Conservation (phyloP, 2,329 filamentous ascomycete species). For the Arthrobotrys megalospora region DNA sequence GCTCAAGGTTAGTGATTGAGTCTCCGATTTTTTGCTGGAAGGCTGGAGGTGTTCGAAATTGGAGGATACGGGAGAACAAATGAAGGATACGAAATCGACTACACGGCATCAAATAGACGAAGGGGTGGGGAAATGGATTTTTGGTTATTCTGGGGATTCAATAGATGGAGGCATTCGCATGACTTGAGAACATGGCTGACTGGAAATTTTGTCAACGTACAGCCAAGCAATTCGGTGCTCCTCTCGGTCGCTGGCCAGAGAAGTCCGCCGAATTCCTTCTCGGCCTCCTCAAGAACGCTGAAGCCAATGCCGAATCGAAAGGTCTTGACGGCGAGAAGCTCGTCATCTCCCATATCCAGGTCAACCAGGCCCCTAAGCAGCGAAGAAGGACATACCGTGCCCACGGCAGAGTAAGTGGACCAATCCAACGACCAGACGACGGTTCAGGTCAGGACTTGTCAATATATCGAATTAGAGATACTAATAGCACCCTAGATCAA, state of each 20-base stretch:
- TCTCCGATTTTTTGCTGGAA: constrained; percentile 7
- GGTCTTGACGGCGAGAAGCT: constrained; percentile 97
- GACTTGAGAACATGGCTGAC: constrained; percentile 10
- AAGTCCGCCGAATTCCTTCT: constrained; percentile 99
- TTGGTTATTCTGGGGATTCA: neutral
- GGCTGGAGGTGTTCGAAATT: neutral
- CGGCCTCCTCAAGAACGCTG: constrained; percentile 96
- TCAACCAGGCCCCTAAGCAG: constrained; percentile 99
- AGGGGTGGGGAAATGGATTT: neutral
- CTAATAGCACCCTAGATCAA: constrained; percentile 80
- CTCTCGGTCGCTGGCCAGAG: constrained; percentile 97
- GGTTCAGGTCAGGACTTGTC: neutral
- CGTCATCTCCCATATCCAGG: constrained; percentile 99
- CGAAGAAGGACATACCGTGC: constrained; percentile 99
- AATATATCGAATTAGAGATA: neutral
- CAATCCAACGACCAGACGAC: constrained; percentile 12
- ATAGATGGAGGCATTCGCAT: neutral
- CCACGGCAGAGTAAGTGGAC: constrained; percentile 96
- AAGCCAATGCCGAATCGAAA: constrained; percentile 97
- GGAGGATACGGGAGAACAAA: constrained; percentile 15
- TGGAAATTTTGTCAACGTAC: constrained; percentile 60
- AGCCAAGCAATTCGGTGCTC: constrained; percentile 99
- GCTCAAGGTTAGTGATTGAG: constrained; percentile 87
- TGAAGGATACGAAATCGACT: neutral
- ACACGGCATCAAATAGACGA: neutral